Base-by-base conservation (phyloP, 441 rosid genomes). In the Biscutella laevigata region DNA sequence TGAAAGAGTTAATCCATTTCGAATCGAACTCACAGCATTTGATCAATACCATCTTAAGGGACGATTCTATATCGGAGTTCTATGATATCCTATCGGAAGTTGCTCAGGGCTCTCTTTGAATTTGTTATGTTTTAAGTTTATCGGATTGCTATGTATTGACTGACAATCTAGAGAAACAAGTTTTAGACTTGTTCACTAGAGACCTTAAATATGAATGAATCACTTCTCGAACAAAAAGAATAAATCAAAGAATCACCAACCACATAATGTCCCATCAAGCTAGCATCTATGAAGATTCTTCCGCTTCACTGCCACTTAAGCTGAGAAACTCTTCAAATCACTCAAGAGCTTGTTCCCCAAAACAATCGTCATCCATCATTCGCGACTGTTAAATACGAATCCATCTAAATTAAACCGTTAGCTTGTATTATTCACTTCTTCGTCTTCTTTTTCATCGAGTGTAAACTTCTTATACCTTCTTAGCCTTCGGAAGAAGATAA, bases 401-500 rank as follows among this genome's bases (percentile, higher is more conserved):
- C 59, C 45, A 35, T 43, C 39, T 43, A 17, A 37, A 32, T 33
- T 33, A 25, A 20, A 28, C 25, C 25, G 38, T 15, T 44, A 28
- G 67, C 55, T 45, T 41, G 30, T 39, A 40, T 8, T 38, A 36
- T 45, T 45, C 56, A 37, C 40, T 28, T 45, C 35, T 28, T 45
- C 35, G 33, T 30, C 29, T 4, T 14, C 45, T 14, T 52, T 64
- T 45, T 37, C n/a, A n/a, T 37, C 27, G 5, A 33, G 51, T 25
- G 63, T 26, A 50, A 43, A 21, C 46, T 42, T 51, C 21, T 42
- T 41, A 32, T 14, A 51, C 52, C 65, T 66, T 58, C 64, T 35
- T 37, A 66, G 51, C 65, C 60, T 58, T 58, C 19, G 48, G 60
- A 36, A 57, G 36, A 65, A 65, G 64, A 65, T 42, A 16, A 38